Percentiles rank a stretch among this genome's conserved stretches.
These are phyloP conservation scores for Theileria sp. DNA, from an alignment of 169 alveolate species.

Conservation along the genomic window DNA sequence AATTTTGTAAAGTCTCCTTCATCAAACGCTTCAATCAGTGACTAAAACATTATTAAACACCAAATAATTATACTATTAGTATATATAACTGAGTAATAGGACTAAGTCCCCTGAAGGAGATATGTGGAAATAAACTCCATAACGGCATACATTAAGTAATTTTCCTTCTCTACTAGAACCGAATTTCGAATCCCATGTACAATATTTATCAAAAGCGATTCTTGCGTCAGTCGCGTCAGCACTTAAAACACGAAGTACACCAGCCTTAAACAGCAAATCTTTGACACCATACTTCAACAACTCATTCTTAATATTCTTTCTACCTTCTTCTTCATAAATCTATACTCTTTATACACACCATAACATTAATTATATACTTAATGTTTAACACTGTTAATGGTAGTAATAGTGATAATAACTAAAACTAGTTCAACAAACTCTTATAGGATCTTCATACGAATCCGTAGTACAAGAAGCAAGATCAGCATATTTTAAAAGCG, in stretches of 20 bases:
- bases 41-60: conserved; percentile 11
- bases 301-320: conserved; percentile 64
- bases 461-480: conserved; percentile 2
- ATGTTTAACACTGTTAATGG: neutral
- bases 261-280: conserved; percentile 72
- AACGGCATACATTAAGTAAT: conserved; percentile 34
- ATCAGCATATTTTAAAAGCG: conserved; percentile 72
- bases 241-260: conserved; percentile 39
- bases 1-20: conserved; percentile 37
- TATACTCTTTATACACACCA: neutral
- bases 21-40: conserved; percentile 54
- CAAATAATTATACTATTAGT: neutral
- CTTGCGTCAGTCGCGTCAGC: conserved; percentile 59
- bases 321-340: conserved; percentile 71
- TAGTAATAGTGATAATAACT: neutral
- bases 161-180: conserved; percentile 51
- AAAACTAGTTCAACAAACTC: conserved; percentile 12
- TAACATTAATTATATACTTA: neutral
- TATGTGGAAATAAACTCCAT: too few species aligned
- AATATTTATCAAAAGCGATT: conserved; percentile 50
- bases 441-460: conserved; percentile 32
- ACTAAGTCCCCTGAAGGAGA: neutral
- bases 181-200: conserved; percentile 44
- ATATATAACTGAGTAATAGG: neutral
- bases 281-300: conserved; percentile 72